phyloP scores from a whole-genome alignment of 805 yeast species.

The Saccharomyces eubayanus region DNA sequence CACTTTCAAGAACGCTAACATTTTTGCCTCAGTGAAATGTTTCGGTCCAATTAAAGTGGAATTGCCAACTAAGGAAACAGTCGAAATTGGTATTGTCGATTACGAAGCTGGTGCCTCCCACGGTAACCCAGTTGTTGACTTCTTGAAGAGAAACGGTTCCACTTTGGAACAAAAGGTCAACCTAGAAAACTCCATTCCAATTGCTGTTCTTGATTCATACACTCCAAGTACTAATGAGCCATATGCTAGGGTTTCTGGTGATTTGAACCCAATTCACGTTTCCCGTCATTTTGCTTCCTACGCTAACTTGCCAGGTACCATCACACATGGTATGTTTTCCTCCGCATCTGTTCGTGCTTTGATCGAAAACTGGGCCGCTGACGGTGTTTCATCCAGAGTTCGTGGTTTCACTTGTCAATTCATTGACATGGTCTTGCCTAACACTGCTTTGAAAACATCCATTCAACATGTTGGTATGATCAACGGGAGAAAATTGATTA shows the following conservation, averaged over 20 bases:
- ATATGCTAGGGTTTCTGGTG: slow-evolving; percentile 95
- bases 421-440: slow-evolving; percentile 96
- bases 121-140: slow-evolving; percentile 97
- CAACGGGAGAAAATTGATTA: slow-evolving; percentile 94
- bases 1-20: slow-evolving; percentile 65
- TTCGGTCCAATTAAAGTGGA: slow-evolving; percentile 80
- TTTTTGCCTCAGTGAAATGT: slow-evolving; percentile 74
- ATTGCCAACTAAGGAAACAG: slow-evolving; percentile 82
- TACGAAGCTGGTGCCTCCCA: slow-evolving; percentile 88
- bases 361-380: slow-evolving; percentile 98
- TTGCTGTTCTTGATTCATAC: slow-evolving; percentile 51
- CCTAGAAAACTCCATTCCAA: slow-evolving; percentile 85
- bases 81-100: slow-evolving; percentile 72
- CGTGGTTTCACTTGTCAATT: slow-evolving; percentile 87
- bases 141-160: slow-evolving; percentile 82
- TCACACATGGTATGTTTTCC: slow-evolving; percentile 98
- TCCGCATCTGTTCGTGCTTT: slow-evolving; percentile 90
- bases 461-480: slow-evolving; percentile 98
- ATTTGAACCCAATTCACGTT: slow-evolving; percentile 96
- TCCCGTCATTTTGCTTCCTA: slow-evolving; percentile 89
- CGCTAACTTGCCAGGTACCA: slow-evolving; percentile 92
- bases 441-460: slow-evolving; percentile 76
- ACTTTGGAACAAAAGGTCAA: slow-evolving; percentile 89
- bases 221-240: slow-evolving; percentile 96
- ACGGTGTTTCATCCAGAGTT: slow-evolving; percentile 90